Percentiles rank a stretch among this genome's conserved stretches.
Conservation (phyloP, 371 early-diverging fungal species). For the Mucor lusitanicus region DNA sequence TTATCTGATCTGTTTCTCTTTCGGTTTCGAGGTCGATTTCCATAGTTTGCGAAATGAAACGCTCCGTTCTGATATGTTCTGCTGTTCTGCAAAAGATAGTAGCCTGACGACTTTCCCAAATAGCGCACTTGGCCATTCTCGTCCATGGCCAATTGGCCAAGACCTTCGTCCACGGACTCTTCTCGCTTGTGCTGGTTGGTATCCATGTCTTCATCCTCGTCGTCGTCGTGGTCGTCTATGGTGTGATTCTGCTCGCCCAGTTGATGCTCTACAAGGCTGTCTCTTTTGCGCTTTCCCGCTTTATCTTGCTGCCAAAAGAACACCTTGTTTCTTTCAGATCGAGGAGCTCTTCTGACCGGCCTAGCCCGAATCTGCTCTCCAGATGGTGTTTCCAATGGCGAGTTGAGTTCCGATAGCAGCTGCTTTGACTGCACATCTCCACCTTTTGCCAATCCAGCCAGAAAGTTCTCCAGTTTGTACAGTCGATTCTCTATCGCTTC, state of each 20-base stretch:
- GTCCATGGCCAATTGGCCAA: slow-evolving; percentile 48
- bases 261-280: slow-evolving; percentile 3
- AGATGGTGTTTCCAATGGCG: slow-evolving; percentile 47
- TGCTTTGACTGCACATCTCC: slow-evolving; percentile 60
- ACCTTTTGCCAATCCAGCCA: slow-evolving; percentile 53
- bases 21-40: slow-evolving; percentile 20
- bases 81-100: slow-evolving; percentile 46
- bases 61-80: slow-evolving; percentile 49
- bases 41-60: slow-evolving; percentile 38
- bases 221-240: not conserved
- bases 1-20: slow-evolving; percentile 4
- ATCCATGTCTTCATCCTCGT: not conserved
- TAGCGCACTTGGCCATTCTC: slow-evolving; percentile 51
- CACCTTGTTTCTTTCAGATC: slow-evolving; percentile 24
- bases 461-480: slow-evolving; percentile 59
- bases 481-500: slow-evolving; percentile 72
- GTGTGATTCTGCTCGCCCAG: not conserved
- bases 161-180: slow-evolving; percentile 30
- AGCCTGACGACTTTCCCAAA: slow-evolving; percentile 51
- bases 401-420: slow-evolving; percentile 58
- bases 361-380: slow-evolving; percentile 48
- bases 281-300: slow-evolving; percentile 24
- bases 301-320: slow-evolving; percentile 34
- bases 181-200: slow-evolving; percentile 4
- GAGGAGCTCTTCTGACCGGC: slow-evolving; percentile 39